Base-by-base conservation (phyloP, 23 red algal species). In the Gracilaria gracilis region DNA sequence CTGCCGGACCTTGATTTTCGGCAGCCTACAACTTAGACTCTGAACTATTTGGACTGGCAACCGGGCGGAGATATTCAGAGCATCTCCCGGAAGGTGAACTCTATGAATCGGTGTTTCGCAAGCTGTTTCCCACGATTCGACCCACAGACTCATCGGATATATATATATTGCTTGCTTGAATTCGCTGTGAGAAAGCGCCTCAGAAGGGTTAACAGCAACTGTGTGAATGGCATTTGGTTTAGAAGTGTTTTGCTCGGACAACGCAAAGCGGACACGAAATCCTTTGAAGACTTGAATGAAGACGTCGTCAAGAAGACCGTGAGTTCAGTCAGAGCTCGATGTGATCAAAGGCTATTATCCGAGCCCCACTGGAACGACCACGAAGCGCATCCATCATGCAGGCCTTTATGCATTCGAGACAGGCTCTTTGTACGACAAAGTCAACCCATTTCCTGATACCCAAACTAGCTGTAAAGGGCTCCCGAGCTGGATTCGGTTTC, bases 391-490 rank as follows among this genome's bases (percentile, higher is more conserved):
- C 83, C 42, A 94, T 50, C 92, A 94, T 82, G n/a, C 83, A 87
- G 14, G 67, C 76, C 32, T 83, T 87, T 83, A 94, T 29, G 34
- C 88, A 94, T 58, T 87, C 82, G 25, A 94, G 31, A 57, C 82
- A 82, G 1, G 81, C 92, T 58, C 92, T 49, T 73, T 94, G 92
- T 27, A 94, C 92, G 21, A 94, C 92, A 46, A 88, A 94, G 75
- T 94, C 92, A 54, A 94, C 92, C 54, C 83, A 94, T 19, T 75
- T 87, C 27, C 83, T 77, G 42, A 87, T 75, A 19, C 92, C 92
- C 20, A 94, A 54, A 38, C 83, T 88, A 34, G 82, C 71, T 0
- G 67, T 81, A 72, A 94, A n/a, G n/a, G n/a, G n/a, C n/a, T n/a
- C n/a, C n/a, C n/a, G n/a, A n/a, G n/a, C n/a, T n/a, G n/a, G n/a